Percentiles rank a stretch among this genome's conserved stretches.
These are phyloP conservation scores for Tulasnella sp. DNA, from an alignment of 768 basidiomycete species.

Conservation along the genomic window DNA sequence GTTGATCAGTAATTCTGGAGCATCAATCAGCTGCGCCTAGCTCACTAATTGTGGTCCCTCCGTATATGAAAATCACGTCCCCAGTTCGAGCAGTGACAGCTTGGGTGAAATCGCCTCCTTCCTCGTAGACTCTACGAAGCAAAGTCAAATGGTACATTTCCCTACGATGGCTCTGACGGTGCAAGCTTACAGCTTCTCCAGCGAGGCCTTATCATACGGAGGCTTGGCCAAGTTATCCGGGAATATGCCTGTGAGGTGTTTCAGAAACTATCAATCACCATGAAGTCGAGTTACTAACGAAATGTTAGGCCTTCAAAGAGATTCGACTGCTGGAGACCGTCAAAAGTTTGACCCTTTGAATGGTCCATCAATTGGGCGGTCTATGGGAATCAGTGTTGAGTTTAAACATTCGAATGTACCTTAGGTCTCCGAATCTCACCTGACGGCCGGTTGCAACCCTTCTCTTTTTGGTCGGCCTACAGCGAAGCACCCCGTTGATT, in stretches of 20 bases:
- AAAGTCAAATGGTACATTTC: not conserved
- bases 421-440: not conserved
- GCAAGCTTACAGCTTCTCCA: slow-evolving; percentile 15
- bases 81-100: slow-evolving; percentile 30
- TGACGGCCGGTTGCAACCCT: not conserved
- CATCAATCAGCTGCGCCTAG: not conserved
- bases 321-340: slow-evolving; percentile 30
- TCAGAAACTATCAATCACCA: not conserved
- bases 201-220: slow-evolving; percentile 15
- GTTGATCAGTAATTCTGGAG: not conserved
- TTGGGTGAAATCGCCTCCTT: slow-evolving; percentile 58
- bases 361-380: not conserved
- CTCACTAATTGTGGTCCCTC: slow-evolving; percentile 57
- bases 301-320: slow-evolving; percentile 71
- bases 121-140: slow-evolving; percentile 45
- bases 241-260: not conserved
- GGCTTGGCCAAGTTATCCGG: slow-evolving; percentile 10
- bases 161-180: not conserved
- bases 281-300: slow-evolving; percentile 37
- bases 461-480: slow-evolving; percentile 1
- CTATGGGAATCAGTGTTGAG: not conserved
- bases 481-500: not conserved
- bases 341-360: not conserved
- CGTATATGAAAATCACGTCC: slow-evolving; percentile 45
- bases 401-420: too few species aligned